phyloP scores from a whole-genome alignment of 163 green algal genomes.

The Chlorella variabilis region DNA sequence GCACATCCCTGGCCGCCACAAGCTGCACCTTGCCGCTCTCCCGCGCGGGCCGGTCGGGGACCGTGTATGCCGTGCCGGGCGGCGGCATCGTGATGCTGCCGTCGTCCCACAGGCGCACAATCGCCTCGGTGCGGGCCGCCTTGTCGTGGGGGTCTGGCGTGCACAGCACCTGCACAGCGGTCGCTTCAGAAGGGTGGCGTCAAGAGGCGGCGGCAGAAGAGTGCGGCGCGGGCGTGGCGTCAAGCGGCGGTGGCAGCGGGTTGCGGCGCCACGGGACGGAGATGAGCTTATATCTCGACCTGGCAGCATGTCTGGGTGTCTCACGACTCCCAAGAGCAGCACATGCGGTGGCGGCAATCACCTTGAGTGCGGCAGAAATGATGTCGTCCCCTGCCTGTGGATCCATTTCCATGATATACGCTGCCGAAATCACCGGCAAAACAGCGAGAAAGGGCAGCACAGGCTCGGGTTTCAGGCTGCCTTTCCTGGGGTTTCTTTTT shows the following conservation, averaged over 20 bases:
- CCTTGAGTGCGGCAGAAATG: background rate
- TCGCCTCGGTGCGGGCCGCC: background rate
- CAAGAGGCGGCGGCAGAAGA: background rate
- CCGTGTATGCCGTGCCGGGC: background rate
- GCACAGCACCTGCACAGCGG: conserved; percentile 26
- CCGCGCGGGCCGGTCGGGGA: conserved; percentile 30
- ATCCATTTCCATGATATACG: no score
- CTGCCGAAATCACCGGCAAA: no score
- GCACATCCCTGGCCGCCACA: conserved; percentile 56
- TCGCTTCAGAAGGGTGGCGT: no score
- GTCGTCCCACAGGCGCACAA: background rate
- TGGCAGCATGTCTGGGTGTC: no score
- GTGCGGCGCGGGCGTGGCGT: no score
- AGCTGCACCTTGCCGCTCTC: conserved; percentile 43
- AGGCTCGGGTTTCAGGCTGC: no score
- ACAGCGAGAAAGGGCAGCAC: no score
- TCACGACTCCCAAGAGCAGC: no score
- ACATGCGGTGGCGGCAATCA: background rate
- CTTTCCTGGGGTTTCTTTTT: no score
- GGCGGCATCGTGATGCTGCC: conserved; percentile 9
- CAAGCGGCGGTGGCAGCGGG: no score
- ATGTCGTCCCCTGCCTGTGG: conserved; percentile 17
- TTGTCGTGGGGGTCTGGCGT: conserved; percentile 25
- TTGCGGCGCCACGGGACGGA: no score
- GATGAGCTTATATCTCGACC: no score